Evolutionary conservation across 495 filamentous ascomycete species (phyloP).

Genomic region (Lichenothelia convexa): DNA sequence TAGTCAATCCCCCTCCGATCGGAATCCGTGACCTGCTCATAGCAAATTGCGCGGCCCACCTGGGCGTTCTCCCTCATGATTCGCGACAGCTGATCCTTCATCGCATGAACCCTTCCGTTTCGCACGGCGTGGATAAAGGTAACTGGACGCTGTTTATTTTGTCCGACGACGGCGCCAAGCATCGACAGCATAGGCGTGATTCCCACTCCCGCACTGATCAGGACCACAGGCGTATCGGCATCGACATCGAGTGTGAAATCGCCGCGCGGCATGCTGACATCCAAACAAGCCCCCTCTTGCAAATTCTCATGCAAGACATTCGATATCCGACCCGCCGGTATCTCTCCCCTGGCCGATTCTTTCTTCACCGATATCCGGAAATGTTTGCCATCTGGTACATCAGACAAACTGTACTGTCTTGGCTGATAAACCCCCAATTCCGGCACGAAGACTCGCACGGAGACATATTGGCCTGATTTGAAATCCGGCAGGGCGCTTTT

Average conservation of each 20-base stretch:
- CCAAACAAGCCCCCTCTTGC: slow-evolving; percentile 37
- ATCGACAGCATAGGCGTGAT: slow-evolving; percentile 51
- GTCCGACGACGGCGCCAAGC: slow-evolving; percentile 35
- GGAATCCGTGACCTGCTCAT: slow-evolving; percentile 12
- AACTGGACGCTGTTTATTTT: slow-evolving; percentile 28
- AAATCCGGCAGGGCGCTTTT: slow-evolving; percentile 38
- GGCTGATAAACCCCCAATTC: slow-evolving; percentile 41
- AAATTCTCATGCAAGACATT: slow-evolving; percentile 47
- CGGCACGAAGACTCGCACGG: slow-evolving; percentile 37
- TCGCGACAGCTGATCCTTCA: slow-evolving; percentile 30
- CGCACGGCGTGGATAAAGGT: slow-evolving; percentile 46
- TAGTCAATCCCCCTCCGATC: slow-evolving; percentile 39
- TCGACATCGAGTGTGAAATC: slow-evolving; percentile 44
- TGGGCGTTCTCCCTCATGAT: slow-evolving; percentile 26
- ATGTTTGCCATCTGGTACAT: slow-evolving; percentile 34
- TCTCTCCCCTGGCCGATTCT: slow-evolving; percentile 27
- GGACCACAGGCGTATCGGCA: slow-evolving; percentile 35
- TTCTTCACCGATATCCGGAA: slow-evolving; percentile 58
- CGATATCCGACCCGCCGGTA: slow-evolving; percentile 44
- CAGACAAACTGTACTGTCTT: slow-evolving; percentile 59
- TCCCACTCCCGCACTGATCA: slow-evolving; percentile 53
- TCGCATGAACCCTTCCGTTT: slow-evolving; percentile 28
- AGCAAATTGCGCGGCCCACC: slow-evolving; percentile 26
- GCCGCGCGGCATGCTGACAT: slow-evolving; percentile 48
- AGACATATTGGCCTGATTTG: slow-evolving; percentile 53